Evolutionary conservation across 2,329 filamentous ascomycete genomes (phyloP).

Genomic region (Fusarium sp.): DNA sequence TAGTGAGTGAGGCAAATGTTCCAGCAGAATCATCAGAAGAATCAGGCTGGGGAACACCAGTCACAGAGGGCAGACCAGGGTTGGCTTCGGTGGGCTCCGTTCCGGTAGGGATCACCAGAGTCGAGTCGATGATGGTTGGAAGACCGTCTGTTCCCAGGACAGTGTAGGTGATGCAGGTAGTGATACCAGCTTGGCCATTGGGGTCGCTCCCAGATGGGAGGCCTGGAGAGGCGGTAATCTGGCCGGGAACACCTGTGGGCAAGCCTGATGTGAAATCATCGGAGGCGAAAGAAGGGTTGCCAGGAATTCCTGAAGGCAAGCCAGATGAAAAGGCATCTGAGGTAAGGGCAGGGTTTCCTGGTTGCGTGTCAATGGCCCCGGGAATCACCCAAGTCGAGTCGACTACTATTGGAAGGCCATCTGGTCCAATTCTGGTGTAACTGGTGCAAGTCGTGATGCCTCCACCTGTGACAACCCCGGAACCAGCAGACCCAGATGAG

Average conservation of each 20-base stretch:
- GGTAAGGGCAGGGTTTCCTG: conserved; percentile 34
- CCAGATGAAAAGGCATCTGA: conserved; percentile 33
- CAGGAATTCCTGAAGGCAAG: conserved; percentile 30
- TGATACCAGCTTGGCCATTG: conserved; percentile 18
- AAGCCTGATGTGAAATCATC: conserved; percentile 34
- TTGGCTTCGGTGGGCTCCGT: conserved; percentile 33
- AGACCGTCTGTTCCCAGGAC: conserved; percentile 44
- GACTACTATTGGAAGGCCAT: conserved; percentile 45
- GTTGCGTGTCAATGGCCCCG: conserved; percentile 34
- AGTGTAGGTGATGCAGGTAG: conserved; percentile 48
- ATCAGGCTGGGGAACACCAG: conserved; percentile 4
- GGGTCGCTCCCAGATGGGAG: conserved; percentile 11
- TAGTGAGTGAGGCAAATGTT: conserved; percentile 46
- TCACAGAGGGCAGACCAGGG: conserved; percentile 25
- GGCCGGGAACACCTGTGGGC: conserved; percentile 39
- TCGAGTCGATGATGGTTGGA: conserved; percentile 47
- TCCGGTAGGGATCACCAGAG: conserved; percentile 43
- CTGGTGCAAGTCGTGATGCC: conserved; percentile 40
- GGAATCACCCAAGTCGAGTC: conserved; percentile 49
- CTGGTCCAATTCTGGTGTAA: conserved; percentile 37
- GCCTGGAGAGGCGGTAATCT: conserved; percentile 27
- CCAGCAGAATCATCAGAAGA: conserved; percentile 25
- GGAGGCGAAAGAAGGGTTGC: conserved; percentile 37
- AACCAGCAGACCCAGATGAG: conserved; percentile 8
- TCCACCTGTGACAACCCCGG: conserved; percentile 11